Evolutionary conservation across 192 early-diverging fungal species (phyloP).

Genomic region (Spizellomyces punctatus): DNA sequence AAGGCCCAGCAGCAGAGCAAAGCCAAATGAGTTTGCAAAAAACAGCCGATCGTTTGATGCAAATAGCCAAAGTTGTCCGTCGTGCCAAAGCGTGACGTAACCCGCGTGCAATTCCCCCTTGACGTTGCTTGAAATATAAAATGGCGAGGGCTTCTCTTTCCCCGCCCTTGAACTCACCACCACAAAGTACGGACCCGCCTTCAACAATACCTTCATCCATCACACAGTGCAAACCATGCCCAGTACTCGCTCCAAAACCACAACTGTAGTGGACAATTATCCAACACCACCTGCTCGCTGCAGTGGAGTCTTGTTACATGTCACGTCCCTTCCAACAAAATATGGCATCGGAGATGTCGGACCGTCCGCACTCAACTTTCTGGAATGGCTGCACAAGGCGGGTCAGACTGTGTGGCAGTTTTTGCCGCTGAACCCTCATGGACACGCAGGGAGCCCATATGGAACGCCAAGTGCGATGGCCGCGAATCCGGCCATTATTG

Average conservation of each 20-base stretch:
- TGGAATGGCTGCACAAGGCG: conserved; percentile 31
- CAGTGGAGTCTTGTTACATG: conserved; percentile 21
- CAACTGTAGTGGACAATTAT: neutral
- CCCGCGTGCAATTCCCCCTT: too few relatives aligned
- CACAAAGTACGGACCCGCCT: too few relatives aligned
- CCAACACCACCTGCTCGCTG: conserved; percentile 9
- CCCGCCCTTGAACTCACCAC: too few relatives aligned
- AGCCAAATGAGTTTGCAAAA: too few relatives aligned
- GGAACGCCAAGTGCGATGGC: conserved; percentile 31
- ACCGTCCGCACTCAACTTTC: conserved; percentile 5
- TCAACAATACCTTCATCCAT: too few relatives aligned
- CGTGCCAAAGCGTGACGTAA: too few relatives aligned
- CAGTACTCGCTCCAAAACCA: neutral
- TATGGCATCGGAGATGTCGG: conserved; percentile 31
- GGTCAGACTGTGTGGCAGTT: conserved; percentile 34
- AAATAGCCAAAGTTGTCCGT: too few relatives aligned
- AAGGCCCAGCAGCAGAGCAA: too few relatives aligned
- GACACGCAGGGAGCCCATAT: conserved; percentile 31
- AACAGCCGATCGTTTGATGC: too few relatives aligned
- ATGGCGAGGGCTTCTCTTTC: too few relatives aligned
- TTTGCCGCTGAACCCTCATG: conserved; percentile 31
- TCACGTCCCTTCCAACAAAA: conserved; percentile 23
- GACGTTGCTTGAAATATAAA: too few relatives aligned
- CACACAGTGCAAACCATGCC: neutral
- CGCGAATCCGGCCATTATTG: conserved; percentile 15